A percentile compares a stretch with the other conserved stretches of the same genome.
phyloP scores from a whole-genome alignment of 768 basidiomycete species.

The Rhodosporidiobolus odoratus region DNA sequence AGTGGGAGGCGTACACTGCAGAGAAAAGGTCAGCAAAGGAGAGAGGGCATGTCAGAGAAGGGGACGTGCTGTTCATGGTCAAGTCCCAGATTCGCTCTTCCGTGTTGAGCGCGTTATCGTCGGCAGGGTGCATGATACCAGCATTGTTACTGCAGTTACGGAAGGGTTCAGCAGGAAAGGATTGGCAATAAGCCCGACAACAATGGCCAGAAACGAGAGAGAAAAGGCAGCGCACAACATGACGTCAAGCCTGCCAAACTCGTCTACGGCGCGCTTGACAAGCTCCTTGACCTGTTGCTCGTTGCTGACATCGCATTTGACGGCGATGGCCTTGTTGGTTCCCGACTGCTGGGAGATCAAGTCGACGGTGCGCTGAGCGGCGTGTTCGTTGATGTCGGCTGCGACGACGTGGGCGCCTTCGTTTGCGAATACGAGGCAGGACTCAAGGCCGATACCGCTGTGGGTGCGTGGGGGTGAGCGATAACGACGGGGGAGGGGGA shows the following conservation, averaged over 20 bases:
- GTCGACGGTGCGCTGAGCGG: slow-evolving; percentile 62
- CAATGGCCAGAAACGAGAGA: not conserved
- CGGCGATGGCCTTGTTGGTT: slow-evolving; percentile 51
- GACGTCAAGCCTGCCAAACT: slow-evolving; percentile 89
- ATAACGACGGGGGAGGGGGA: not conserved
- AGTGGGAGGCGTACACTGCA: not conserved
- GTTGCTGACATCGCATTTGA: slow-evolving; percentile 80
- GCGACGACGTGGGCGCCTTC: slow-evolving; percentile 79
- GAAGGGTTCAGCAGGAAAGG: no score
- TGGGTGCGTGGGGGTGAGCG: not conserved
- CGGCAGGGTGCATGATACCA: slow-evolving; percentile 97
- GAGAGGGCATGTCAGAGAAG: not conserved
- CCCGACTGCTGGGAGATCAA: slow-evolving; percentile 63
- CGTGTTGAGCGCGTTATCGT: slow-evolving; percentile 92
- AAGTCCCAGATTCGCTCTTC: slow-evolving; percentile 86
- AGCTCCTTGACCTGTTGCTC: slow-evolving; percentile 77
- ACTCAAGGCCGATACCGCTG: slow-evolving; percentile 94
- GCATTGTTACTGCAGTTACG: slow-evolving; percentile 29
- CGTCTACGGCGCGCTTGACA: slow-evolving; percentile 69
- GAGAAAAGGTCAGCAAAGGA: not conserved
- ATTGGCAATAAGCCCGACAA: not conserved
- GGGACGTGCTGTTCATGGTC: slow-evolving; percentile 43
- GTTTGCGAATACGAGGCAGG: slow-evolving; percentile 85
- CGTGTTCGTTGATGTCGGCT: slow-evolving; percentile 75
- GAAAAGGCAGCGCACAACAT: slow-evolving; percentile 60